Conservation (phyloP, 2,329 filamentous ascomycete species). For the Seiridium cupressi region DNA sequence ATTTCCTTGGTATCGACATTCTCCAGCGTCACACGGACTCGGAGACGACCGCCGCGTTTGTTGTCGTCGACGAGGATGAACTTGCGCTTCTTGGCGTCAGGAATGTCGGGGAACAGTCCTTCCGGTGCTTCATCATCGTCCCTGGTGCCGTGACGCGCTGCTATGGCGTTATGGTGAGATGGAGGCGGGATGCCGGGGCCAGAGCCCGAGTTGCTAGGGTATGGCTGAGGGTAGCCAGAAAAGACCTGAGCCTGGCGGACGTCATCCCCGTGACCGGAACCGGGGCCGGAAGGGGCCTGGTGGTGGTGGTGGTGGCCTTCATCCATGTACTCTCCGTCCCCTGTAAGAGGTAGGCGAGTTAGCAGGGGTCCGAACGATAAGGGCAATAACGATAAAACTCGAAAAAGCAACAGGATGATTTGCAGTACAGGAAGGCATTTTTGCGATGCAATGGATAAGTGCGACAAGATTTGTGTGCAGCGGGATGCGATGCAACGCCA, state of each 20-base stretch:
- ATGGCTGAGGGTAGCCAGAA: constrained; percentile 29
- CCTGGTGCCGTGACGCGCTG: constrained; percentile 25
- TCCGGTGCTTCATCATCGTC: constrained; percentile 57
- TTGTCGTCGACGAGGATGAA: constrained; percentile 95
- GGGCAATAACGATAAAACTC: background rate
- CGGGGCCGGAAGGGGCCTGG: constrained; percentile 53
- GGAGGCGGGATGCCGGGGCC: constrained; percentile 34
- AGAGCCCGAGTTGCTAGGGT: constrained; percentile 36
- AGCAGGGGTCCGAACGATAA: constrained; percentile 16
- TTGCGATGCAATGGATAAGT: constrained; percentile 29
- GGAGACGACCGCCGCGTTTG: constrained; percentile 75
- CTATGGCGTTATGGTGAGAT: constrained; percentile 31
- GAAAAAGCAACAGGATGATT: constrained; percentile 13
- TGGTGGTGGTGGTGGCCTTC: constrained; percentile 67
- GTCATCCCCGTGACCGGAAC: constrained; percentile 53
- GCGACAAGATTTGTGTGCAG: constrained; percentile 34
- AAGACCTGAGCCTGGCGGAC: constrained; percentile 43
- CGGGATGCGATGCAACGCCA: constrained; percentile 33
- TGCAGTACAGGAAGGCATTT: constrained; percentile 22
- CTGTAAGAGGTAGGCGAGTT: constrained; percentile 39
- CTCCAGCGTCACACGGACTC: constrained; percentile 91
- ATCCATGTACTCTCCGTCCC: constrained; percentile 61
- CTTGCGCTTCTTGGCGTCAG: constrained; percentile 88
- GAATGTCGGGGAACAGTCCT: constrained; percentile 82
- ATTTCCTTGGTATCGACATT: constrained; percentile 93